Evolutionary conservation across 345 rosid species (phyloP).

Genomic region (Salix exigua): DNA sequence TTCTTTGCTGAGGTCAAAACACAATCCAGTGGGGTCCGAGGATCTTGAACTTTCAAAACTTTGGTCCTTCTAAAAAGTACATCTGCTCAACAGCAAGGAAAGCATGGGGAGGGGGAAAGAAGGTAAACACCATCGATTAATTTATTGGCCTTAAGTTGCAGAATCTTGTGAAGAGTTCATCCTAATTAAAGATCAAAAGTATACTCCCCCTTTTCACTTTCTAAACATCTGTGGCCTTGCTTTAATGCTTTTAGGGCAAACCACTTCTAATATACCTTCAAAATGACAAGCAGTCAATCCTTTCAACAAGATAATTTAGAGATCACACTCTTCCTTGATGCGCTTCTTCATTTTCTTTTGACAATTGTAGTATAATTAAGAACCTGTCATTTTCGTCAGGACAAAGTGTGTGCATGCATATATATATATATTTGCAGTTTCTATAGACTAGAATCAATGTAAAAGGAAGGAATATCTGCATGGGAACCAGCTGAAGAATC

Average conservation of each 20-base stretch:
- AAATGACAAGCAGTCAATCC: not conserved
- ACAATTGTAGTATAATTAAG: not conserved
- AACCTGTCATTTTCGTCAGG: not conserved
- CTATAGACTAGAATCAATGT: too few relatives aligned
- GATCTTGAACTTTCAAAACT: conserved; percentile 34
- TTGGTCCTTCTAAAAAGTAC: conserved; percentile 42
- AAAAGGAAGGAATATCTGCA: too few relatives aligned
- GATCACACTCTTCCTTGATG: not conserved
- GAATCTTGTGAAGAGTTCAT: conserved; percentile 13
- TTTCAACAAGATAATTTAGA: not conserved
- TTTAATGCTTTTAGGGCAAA: not conserved
- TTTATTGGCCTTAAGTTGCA: not conserved
- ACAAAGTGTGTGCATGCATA: too few relatives aligned
- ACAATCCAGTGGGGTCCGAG: conserved; percentile 44
- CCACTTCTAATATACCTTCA: not conserved
- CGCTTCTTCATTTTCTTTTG: not conserved
- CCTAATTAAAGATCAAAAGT: conserved; percentile 14
- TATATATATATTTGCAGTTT: too few relatives aligned
- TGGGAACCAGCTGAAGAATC: too few relatives aligned
- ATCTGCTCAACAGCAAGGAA: conserved; percentile 12
- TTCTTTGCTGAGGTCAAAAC: conserved; percentile 41
- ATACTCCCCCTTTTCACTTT: not conserved
- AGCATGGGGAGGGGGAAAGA: conserved; percentile 7
- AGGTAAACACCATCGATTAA: conserved; percentile 3
- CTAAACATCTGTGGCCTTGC: not conserved